Evolutionary conservation across 768 basidiomycete genomes (phyloP), one percentile per base, ranked within the genome.

Genomic region (Xerocomus brunneocitrinus): DNA sequence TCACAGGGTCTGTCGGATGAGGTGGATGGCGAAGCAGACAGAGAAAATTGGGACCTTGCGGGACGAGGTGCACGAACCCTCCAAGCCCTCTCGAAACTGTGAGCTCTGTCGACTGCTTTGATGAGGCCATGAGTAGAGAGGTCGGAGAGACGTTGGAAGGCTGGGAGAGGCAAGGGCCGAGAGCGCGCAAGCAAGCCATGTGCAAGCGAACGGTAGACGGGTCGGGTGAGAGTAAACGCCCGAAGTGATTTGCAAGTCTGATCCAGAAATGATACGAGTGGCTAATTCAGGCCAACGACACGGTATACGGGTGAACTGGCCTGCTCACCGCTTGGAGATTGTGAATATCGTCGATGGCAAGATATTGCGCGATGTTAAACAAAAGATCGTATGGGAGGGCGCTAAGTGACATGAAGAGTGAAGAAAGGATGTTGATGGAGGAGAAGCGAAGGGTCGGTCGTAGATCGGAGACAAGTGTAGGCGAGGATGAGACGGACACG

Each of bases 331-430:
- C 63, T 63, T 86, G 84, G 8, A 88, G 67, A 44, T 77, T 67
- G 64, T 81, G 78, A 19, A 88, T 74, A 67, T 87, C 86, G 43
- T 68, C 70, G 59, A 84, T 69, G 58, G 83, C 76, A 31, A 88
- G 76, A 68, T 81, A 79, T 40, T 75, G 76, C 5, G 83, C 79
- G 65, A 89, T 79, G 71, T 84, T 83, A 52, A 88, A 76, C 41
- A 89, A 65, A 19, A 88, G 72, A 71, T 89, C 87, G 67, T 87
- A 87, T 0, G 86, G 86, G 19, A 89, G 72, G 5, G 71, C 73
- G 55, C 67, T 65, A 47, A 78, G 63, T 12, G 70, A 69, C 62
- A 71, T 69, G 54, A 32, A 4, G 27, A 30, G 22, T 3, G 2
- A 41, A n/a, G 2, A 41, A n/a, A 13, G 40, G 28, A 13, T 19